phyloP scores from a whole-genome alignment of 2,329 filamentous ascomycete species.

The Aspergillus sp. region DNA sequence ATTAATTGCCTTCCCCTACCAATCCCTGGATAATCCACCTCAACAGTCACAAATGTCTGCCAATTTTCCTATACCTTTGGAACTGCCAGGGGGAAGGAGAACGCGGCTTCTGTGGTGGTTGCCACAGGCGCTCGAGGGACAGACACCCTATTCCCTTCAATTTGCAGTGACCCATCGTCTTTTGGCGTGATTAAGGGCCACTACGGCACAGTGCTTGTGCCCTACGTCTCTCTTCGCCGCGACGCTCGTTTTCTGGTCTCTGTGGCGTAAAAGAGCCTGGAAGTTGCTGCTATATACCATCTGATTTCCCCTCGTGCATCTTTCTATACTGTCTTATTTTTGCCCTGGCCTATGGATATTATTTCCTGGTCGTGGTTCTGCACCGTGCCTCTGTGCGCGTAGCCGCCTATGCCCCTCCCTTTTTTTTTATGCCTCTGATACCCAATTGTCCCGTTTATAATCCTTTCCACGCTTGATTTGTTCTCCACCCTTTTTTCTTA shows the following conservation, averaged over 20 bases:
- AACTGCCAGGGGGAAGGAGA: not conserved
- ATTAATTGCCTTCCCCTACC: not conserved
- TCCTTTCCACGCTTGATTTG: not conserved
- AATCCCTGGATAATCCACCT: not conserved
- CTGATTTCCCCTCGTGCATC: not conserved
- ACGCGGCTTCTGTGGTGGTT: not conserved
- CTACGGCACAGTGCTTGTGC: conserved; percentile 4
- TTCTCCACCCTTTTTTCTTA: conserved; percentile 1
- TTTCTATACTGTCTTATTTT: not conserved
- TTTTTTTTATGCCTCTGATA: conserved; percentile 3
- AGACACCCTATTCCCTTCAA: not conserved
- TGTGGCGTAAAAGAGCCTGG: not conserved
- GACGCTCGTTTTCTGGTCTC: not conserved
- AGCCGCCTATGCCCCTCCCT: not conserved
- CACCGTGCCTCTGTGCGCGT: not conserved
- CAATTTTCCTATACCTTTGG: not conserved
- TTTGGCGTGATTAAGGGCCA: conserved; percentile 8
- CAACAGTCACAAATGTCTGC: not conserved
- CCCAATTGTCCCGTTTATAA: not conserved
- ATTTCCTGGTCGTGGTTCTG: not conserved
- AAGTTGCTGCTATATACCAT: not conserved
- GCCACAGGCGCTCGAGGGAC: not conserved
- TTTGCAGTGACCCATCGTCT: not conserved
- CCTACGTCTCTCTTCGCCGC: not conserved
- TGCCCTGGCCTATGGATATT: not conserved